Conservation (phyloP, 2,329 filamentous ascomycete genomes). For the Fusarium virguliforme region DNA sequence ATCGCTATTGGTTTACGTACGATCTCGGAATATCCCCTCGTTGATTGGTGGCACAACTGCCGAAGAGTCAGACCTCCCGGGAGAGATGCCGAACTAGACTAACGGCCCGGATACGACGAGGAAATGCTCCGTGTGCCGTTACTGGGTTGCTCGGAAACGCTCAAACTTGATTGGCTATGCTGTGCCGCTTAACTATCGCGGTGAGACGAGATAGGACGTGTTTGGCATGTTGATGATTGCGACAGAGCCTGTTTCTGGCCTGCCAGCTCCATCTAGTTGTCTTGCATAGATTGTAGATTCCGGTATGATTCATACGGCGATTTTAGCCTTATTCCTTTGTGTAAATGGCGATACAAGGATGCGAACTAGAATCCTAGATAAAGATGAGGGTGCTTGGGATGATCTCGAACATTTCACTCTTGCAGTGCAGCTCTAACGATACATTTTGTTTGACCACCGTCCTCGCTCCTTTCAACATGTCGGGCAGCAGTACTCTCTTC, state of each 20-base stretch:
- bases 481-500: conserved; percentile 51
- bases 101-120: neutral
- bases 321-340: neutral
- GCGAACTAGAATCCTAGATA: neutral
- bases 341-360: too few species aligned
- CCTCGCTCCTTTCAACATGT: conserved; percentile 33
- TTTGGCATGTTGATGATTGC: neutral
- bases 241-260: neutral
- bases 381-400: neutral
- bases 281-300: neutral
- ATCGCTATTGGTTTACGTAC: too few species aligned
- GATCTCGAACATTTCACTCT: too few species aligned
- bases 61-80: conserved; percentile 1
- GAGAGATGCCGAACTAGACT: neutral
- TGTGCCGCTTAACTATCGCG: neutral
- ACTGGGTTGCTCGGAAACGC: neutral
- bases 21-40: too few species aligned
- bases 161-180: neutral
- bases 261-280: neutral
- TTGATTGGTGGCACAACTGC: neutral
- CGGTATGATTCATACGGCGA: conserved; percentile 19
- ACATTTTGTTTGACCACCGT: too few species aligned
- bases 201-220: neutral
- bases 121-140: neutral
- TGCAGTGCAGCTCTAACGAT: too few species aligned